Base-by-base conservation (phyloP, 257 asterid genomes). In the Nicotiana undulata region DNA sequence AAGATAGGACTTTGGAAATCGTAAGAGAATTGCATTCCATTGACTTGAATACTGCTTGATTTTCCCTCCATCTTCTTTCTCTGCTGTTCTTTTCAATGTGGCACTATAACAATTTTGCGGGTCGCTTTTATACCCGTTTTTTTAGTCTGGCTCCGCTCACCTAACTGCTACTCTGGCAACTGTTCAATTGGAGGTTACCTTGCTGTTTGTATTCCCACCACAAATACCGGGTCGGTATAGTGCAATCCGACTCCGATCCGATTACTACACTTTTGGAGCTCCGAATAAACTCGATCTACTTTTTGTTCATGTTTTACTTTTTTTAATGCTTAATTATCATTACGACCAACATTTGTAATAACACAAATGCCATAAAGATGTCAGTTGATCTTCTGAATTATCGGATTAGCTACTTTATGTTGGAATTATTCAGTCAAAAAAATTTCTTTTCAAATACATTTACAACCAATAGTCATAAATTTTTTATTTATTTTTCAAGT, bases 11-110 rank as follows among this genome's bases (percentile, higher is more conserved):
- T 34, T 67, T 83, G 86, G 75, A 78, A 76, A 58, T 95, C 97
- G 83, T 93, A 95, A 24, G 92, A 86, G 78, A 95, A 95, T 84
- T 95, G 99, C 99, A 95, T 91, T 77, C 96, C 96, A 61, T 81
- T 88, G 68, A 95, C 98, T 82, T 84, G 89, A 40, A 95, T 87
- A 72, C 91, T 83, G 79, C 85, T 76, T 11, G 82, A 81, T 80
- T 86, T 85, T 67, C 85, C 92, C 82, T 77, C 85, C 87, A 81
- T 85, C 28, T 80, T 77, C 46, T 9, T 63, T 9, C 29, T 68
- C 40, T 51, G 18, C 58, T 34, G 26, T 64, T 2, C 8, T 20
- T 3, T 68, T 68, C 29, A 51, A 15, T 51, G 56, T 51, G 18
- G 13, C 10, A 2, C 6, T 59, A 22, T 59, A 56, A 44, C 7